Evolutionary conservation across 2,329 filamentous ascomycete species (phyloP).

Genomic region (Fusarium ambrosium): DNA sequence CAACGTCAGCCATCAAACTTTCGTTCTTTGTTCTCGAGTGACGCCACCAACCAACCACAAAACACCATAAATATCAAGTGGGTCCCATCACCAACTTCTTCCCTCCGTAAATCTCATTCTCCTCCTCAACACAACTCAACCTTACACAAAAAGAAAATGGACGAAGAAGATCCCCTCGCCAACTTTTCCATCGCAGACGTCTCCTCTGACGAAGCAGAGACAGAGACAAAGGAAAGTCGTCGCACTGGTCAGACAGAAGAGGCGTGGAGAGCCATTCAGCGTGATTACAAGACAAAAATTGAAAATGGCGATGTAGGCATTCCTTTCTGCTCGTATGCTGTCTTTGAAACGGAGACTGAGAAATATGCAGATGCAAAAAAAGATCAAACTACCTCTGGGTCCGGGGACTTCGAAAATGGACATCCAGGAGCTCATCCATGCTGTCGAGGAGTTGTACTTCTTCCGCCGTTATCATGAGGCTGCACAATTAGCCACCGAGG

Average conservation of each 20-base stretch:
- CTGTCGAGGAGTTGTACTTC: constrained; percentile 71
- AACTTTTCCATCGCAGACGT: constrained; percentile 52
- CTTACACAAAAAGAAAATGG: constrained; percentile 37
- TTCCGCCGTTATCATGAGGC: constrained; percentile 62
- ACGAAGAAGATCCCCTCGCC: constrained; percentile 48
- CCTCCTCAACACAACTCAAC: not conserved
- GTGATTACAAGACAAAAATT: constrained; percentile 61
- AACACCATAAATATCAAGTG: constrained; percentile 31
- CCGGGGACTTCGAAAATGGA: constrained; percentile 59
- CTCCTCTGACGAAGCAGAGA: constrained; percentile 52
- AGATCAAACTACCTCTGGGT: constrained; percentile 57
- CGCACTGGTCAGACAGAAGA: constrained; percentile 63
- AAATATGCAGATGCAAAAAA: constrained; percentile 58
- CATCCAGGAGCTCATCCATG: constrained; percentile 66
- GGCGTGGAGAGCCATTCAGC: constrained; percentile 62
- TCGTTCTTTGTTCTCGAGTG: not conserved
- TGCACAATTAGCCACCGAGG: constrained; percentile 54
- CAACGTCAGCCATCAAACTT: not conserved
- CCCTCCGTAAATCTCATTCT: constrained; percentile 22
- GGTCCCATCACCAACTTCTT: constrained; percentile 29
- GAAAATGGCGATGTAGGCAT: constrained; percentile 67
- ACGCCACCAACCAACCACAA: constrained; percentile 14
- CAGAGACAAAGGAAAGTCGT: constrained; percentile 46
- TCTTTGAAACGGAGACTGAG: not conserved
- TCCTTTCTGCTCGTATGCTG: too few relatives aligned